Base-by-base conservation (phyloP, 805 yeast species). In the Priceomyces fermenticarens region DNA sequence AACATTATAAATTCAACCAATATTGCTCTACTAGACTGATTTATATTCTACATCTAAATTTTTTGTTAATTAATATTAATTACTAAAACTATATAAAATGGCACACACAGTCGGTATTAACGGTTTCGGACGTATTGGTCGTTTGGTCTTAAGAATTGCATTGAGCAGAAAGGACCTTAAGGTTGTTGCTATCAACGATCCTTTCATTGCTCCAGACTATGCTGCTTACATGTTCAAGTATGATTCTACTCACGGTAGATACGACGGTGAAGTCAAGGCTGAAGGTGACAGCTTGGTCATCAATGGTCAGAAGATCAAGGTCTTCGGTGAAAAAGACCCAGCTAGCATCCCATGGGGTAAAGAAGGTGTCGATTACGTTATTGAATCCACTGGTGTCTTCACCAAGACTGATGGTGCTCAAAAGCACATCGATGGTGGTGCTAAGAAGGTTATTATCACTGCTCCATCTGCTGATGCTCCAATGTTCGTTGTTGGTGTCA, bases 221-320 rank as follows among this genome's bases (percentile, higher is more conserved):
- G 96, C 96, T 61, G 86, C 96, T 51, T 88, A 88, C 80, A 81
- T 88, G 88, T 87, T 88, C 86, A 88, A 88, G 78, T 88, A 87
- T 73, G 96, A 88, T 72, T 86, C 96, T 47, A 88, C 95, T 53
- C 96, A 88, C 77, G 95, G 96, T 61, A 75, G 73, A 64, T 88
- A 68, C 83, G 68, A 73, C 62, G 96, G 96, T 61, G 80, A 73
- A 46, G 95, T 88, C 48, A 46, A 72, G 54, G 56, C 68, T 52
- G 78, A 78, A 52, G 88, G 73, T 48, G 75, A 73, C 57, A 57
- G 67, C 61, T 68, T 88, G 48, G 66, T 83, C 68, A 79, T 88
- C 63, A 78, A 83, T 65, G 91, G 88, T 57, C 64, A 76, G 56
- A 66, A 72, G 60, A 79, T 87, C 65, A 63, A 71, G 57, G 81